A percentile compares a stretch with the other conserved stretches of the same genome.
phyloP scores from a whole-genome alignment of 768 basidiomycete genomes.

The Podaxis sp. region DNA sequence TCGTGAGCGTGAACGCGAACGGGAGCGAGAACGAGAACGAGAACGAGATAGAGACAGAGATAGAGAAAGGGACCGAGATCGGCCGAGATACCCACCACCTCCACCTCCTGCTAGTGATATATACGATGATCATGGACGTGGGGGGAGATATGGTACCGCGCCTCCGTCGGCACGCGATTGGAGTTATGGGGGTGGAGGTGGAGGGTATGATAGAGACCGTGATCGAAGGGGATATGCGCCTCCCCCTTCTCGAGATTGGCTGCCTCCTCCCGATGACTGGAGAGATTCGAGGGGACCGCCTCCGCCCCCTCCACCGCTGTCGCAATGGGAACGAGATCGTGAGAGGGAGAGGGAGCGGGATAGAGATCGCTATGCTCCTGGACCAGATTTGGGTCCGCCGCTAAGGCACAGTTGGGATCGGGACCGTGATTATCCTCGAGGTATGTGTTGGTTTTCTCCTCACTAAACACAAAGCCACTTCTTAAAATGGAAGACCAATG shows the following conservation, averaged over 20 bases:
- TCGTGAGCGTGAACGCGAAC: conserved; percentile 21
- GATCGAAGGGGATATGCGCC: conserved; percentile 31
- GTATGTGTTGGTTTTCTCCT: background rate
- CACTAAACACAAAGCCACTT: too few species aligned
- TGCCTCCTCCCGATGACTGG: conserved; percentile 15
- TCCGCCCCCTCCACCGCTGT: conserved; percentile 13
- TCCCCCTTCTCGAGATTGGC: conserved; percentile 37
- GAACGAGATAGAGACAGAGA: conserved; percentile 10
- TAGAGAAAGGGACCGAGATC: conserved; percentile 3
- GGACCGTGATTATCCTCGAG: background rate
- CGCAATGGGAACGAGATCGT: conserved; percentile 8
- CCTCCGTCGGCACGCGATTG: conserved; percentile 29
- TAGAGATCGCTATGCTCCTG: background rate
- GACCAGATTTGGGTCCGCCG: background rate
- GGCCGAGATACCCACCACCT: conserved; percentile 5
- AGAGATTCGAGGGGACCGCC: conserved; percentile 4
- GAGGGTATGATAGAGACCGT: conserved; percentile 19
- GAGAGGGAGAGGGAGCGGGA: conserved; percentile 9
- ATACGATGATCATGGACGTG: conserved; percentile 9
- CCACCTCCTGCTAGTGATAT: conserved; percentile 5
- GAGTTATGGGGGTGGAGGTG: conserved; percentile 18
- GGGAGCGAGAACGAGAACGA: conserved; percentile 4
- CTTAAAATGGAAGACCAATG: too few species aligned
- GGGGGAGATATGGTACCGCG: background rate
- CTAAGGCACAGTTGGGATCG: background rate